A percentile compares a stretch with the other conserved stretches of the same genome.
Evolutionary conservation across 202 grass and related monocot genomes (phyloP).

Genomic region (Zizania palustris): DNA sequence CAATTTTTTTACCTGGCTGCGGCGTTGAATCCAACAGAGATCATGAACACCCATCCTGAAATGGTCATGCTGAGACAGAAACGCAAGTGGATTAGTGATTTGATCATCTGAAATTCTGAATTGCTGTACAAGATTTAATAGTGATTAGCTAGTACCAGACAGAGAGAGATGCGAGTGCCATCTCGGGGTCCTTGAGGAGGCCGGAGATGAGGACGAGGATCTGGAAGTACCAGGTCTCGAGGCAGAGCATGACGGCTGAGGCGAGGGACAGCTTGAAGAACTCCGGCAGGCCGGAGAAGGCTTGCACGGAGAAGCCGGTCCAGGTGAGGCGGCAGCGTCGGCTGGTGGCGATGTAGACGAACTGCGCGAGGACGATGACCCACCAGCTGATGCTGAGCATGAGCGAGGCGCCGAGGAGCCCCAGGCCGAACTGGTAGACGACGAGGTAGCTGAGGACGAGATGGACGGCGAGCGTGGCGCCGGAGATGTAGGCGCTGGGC

Average conservation of each 20-base stretch:
- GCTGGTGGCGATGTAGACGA: constrained; percentile 63
- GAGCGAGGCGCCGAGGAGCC: constrained; percentile 61
- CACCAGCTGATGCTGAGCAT: constrained; percentile 70
- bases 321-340: constrained; percentile 49
- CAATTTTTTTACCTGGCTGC: constrained; percentile 57
- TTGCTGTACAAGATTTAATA: neutral
- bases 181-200: constrained; percentile 58
- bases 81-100: neutral
- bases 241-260: constrained; percentile 65
- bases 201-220: constrained; percentile 65
- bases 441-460: constrained; percentile 50
- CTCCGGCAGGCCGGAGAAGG: constrained; percentile 57
- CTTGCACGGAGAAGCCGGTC: constrained; percentile 57
- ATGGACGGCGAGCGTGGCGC: constrained; percentile 47
- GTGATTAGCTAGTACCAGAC: constrained; percentile 36
- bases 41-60: constrained; percentile 64
- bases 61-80: constrained; percentile 55
- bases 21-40: constrained; percentile 69
- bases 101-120: neutral
- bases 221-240: constrained; percentile 82
- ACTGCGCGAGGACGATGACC: constrained; percentile 63
- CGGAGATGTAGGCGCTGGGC: constrained; percentile 68
- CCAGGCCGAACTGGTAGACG: constrained; percentile 52
- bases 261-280: constrained; percentile 65
- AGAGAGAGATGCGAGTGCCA: constrained; percentile 51